Percentiles rank a stretch among this genome's conserved stretches.
Conservation (phyloP, 805 yeast species). For the Torulaspora microellipsoides region DNA sequence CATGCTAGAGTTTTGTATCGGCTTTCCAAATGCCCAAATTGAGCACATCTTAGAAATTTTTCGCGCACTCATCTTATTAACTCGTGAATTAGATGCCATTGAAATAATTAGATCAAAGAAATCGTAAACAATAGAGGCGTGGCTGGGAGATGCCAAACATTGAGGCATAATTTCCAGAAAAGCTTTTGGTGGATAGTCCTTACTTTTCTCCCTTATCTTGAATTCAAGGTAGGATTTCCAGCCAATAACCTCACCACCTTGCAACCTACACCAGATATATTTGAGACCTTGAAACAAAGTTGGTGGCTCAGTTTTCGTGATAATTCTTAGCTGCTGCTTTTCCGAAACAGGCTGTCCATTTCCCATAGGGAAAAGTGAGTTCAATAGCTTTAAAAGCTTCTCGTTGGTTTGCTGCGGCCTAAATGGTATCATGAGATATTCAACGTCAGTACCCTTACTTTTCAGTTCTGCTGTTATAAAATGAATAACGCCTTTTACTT, state of each 20-base stretch:
- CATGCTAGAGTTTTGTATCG: constrained; percentile 22
- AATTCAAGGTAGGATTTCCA: constrained; percentile 80
- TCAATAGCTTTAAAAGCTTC: constrained; percentile 53
- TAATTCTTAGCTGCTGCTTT: constrained; percentile 38
- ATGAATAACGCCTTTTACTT: constrained; percentile 64
- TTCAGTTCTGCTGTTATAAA: constrained; percentile 69
- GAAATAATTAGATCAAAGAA: constrained; percentile 77
- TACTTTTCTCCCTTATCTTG: constrained; percentile 57
- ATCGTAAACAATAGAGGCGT: constrained; percentile 84
- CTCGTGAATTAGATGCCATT: constrained; percentile 71
- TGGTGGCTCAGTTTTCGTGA: constrained; percentile 56
- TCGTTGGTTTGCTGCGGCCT: constrained; percentile 63
- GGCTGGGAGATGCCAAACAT: constrained; percentile 76
- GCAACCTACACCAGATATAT: constrained; percentile 83
- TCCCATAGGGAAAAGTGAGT: constrained; percentile 56
- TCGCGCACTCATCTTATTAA: constrained; percentile 73
- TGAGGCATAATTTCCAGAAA: constrained; percentile 80
- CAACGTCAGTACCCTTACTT: constrained; percentile 62
- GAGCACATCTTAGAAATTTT: constrained; percentile 80
- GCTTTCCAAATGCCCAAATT: constrained; percentile 73
- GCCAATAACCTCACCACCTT: constrained; percentile 73
- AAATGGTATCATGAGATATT: constrained; percentile 72
- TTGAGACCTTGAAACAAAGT: constrained; percentile 71
- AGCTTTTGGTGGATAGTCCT: constrained; percentile 64
- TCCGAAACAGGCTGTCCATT: constrained; percentile 42